Evolutionary conservation across 306 rosid species (phyloP).

Genomic region (Prunus dulcis): DNA sequence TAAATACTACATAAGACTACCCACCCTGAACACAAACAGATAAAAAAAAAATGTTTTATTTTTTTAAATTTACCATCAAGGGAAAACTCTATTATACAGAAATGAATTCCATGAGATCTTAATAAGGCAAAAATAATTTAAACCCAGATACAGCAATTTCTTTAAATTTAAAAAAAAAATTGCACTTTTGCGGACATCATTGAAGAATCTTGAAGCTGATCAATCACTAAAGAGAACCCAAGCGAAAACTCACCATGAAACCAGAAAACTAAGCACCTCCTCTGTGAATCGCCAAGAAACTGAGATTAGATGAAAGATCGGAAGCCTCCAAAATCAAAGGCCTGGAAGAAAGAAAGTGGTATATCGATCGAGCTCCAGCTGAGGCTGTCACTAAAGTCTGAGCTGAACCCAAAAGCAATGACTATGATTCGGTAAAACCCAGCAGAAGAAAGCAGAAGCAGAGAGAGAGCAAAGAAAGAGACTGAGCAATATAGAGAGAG

Average conservation of each 20-base stretch:
- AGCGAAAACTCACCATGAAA: not conserved
- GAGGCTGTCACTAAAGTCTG: not conserved
- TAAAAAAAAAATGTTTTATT: not conserved
- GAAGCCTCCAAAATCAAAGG: not conserved
- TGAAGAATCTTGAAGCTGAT: conserved; percentile 1
- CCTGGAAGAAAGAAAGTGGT: not conserved
- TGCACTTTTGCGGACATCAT: not conserved
- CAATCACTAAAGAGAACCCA: not conserved
- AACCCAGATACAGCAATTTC: not conserved
- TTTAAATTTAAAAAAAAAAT: not conserved
- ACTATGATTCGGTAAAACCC: not conserved
- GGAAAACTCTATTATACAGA: not conserved
- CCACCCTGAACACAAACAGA: not conserved
- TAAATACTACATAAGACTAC: not conserved
- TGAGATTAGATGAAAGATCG: not conserved
- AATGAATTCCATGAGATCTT: conserved; percentile 12
- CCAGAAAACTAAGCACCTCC: not conserved
- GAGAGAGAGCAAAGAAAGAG: not conserved
- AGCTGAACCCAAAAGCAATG: not conserved
- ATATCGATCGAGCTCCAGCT: not conserved
- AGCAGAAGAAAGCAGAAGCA: not conserved
- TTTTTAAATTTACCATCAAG: not conserved
- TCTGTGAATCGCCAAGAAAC: not conserved
- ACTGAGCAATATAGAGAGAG: not conserved
- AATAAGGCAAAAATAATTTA: not conserved